Evolutionary conservation across 352 stramenopile genomes (phyloP), one percentile per base, ranked within the genome.

Genomic region (Phytophthora lateralis): DNA sequence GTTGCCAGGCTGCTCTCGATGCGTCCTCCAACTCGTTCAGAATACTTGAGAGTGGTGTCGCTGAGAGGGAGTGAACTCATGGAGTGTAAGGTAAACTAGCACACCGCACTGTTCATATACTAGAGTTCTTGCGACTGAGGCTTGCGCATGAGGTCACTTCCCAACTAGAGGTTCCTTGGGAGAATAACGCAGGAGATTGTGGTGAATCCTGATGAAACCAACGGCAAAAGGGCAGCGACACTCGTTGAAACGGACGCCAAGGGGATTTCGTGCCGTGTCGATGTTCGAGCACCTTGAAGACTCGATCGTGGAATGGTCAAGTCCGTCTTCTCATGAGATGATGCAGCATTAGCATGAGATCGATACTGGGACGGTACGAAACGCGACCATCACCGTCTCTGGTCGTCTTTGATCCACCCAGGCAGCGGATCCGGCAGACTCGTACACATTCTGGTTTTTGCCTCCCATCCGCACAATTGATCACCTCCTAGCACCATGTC

Each of bases 1-100:
- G 75, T 18, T 79, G 67, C 38, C 42, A 72, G n/a, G 66, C 63
- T 27, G 60, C 58, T 43, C 34, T 89, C 9, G 75, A 89, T 54
- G 72, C 76, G 24, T 18, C 21, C 10, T 32, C 11, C 12, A 67
- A 79, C 53, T 51, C 52, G 10, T 71, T 88, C 9, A 38, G 11
- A 32, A 71, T 85, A 26, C 44, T 81, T 5, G 56, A 78, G 38
- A 50, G 59, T 12, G 71, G 63, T 4, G 69, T 86, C 30, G 38
- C 44, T 53, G 48, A 55, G 6, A 35, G 14, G 14, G 15, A 48
- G 20, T 46, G 10, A 48, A 29, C n/a, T 41, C 35, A 15, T 15
- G 30, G 12, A 37, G 8, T 38, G 1, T 38, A 38, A 38, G 11
- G 12, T 9, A n/a, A 38, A 38, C 27, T 32, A n/a, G 32, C 11